Conservation (phyloP, 164 flowering plant species). For the Vitis amurensis region DNA sequence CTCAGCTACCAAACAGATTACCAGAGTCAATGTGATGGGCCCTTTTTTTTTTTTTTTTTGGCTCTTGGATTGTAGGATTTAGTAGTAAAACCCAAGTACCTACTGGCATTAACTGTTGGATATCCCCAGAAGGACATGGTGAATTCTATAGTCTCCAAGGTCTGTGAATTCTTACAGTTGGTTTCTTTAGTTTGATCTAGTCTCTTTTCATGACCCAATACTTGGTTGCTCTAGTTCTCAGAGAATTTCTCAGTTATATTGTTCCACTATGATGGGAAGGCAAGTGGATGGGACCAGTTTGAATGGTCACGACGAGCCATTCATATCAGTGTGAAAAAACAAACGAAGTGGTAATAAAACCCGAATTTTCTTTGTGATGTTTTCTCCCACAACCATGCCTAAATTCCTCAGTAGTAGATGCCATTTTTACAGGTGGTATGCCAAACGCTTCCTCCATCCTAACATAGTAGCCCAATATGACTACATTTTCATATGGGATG, state of each 20-base stretch:
- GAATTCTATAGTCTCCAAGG: slow-evolving; percentile 20
- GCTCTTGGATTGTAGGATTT: slow-evolving; percentile 10
- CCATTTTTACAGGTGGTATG: slow-evolving; percentile 24
- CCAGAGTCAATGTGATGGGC: too few relatives aligned
- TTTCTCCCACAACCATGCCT: too few relatives aligned
- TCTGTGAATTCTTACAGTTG: neutral
- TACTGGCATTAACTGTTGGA: slow-evolving; percentile 23
- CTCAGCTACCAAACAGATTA: too few relatives aligned
- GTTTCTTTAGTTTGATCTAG: neutral
- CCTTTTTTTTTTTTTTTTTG: too few relatives aligned
- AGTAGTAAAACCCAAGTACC: slow-evolving; percentile 18
- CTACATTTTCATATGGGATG: slow-evolving; percentile 28
- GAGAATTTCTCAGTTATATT: slow-evolving; percentile 26
- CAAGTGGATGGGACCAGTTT: slow-evolving; percentile 34
- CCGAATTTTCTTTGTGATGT: neutral
- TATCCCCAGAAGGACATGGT: slow-evolving; percentile 17
- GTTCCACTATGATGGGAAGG: slow-evolving; percentile 35
- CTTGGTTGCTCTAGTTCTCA: slow-evolving; percentile 20
- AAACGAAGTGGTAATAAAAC: slow-evolving; percentile 30
- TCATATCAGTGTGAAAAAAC: slow-evolving; percentile 29
- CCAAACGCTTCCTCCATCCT: slow-evolving; percentile 30
- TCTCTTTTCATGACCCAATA: neutral
- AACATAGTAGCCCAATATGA: slow-evolving; percentile 25
- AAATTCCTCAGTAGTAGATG: too few relatives aligned
- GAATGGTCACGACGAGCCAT: slow-evolving; percentile 37